A percentile compares a stretch with the other conserved stretches of the same genome.
These are phyloP conservation scores for Pleurotus djamor DNA, from an alignment of 768 basidiomycete genomes.

Conservation along the genomic window DNA sequence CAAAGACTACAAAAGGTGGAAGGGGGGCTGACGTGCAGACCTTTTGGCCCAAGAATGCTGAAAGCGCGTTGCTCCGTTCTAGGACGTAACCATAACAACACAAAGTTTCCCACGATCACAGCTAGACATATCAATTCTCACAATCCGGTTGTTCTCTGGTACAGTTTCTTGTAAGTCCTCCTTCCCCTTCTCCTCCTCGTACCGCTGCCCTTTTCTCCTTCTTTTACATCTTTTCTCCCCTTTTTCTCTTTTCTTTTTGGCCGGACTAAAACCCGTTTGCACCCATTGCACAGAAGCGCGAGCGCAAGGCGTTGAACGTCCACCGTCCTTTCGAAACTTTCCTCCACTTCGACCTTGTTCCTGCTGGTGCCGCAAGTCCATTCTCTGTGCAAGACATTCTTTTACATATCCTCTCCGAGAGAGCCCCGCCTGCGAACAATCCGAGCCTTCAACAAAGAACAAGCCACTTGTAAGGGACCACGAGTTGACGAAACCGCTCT, in stretches of 20 bases:
- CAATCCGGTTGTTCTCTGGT: neutral
- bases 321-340: conserved; percentile 26
- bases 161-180: conserved; percentile 7
- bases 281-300: conserved; percentile 37
- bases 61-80: neutral
- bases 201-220: conserved; percentile 18
- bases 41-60: neutral
- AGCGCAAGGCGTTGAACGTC: conserved; percentile 73
- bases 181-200: conserved; percentile 16
- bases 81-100: conserved; percentile 6
- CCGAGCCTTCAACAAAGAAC: conserved; percentile 9
- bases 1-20: conserved; percentile 5
- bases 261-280: conserved; percentile 7
- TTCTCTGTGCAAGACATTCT: conserved; percentile 29
- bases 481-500: no score
- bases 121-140: conserved; percentile 6
- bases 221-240: conserved; percentile 24
- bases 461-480: conserved; percentile 11
- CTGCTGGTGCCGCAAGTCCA: conserved; percentile 37
- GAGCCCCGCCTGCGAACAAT: conserved; percentile 27
- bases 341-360: conserved; percentile 23
- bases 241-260: conserved; percentile 24
- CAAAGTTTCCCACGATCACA: conserved; percentile 1
- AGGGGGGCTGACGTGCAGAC: neutral
- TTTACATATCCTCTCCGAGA: conserved; percentile 45